Evolutionary conservation across 1,284 basidiomycete species (phyloP).

Genomic region (Ustilago tritici): DNA sequence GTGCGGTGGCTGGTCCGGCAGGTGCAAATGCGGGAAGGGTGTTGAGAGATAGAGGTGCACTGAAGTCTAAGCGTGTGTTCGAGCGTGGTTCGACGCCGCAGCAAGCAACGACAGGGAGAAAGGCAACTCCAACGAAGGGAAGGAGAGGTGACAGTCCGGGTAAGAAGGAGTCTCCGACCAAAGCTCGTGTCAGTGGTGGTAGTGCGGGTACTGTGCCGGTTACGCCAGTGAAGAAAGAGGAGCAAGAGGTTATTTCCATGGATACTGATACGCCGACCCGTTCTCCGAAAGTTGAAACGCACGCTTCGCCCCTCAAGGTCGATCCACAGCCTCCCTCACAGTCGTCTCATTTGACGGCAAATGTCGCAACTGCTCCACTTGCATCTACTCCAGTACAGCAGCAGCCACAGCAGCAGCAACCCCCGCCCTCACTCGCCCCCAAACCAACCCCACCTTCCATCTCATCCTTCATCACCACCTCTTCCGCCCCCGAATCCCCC

Average conservation of each 20-base stretch:
- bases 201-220: background rate
- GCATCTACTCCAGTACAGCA: background rate
- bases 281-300: background rate
- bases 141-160: conserved; percentile 10
- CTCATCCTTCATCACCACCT: background rate
- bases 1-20: conserved; percentile 17
- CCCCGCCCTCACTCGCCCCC: background rate
- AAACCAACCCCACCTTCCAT: background rate
- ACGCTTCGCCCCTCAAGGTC: background rate
- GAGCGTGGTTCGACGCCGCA: conserved; percentile 10
- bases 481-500: conserved; percentile 11
- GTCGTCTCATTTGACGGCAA: background rate
- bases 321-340: too few relatives aligned
- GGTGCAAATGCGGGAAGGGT: conserved; percentile 14
- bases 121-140: conserved; percentile 19
- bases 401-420: background rate
- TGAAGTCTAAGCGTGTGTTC: conserved; percentile 12
- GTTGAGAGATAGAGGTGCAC: conserved; percentile 24
- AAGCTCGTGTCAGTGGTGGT: background rate
- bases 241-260: conserved; percentile 7
- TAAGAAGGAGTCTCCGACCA: conserved; percentile 29
- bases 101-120: conserved; percentile 5
- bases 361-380: background rate
- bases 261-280: conserved; percentile 23
- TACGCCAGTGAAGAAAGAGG: conserved; percentile 7